Conservation (phyloP, 257 asterid species). For the Jaltomata sinuosa region DNA sequence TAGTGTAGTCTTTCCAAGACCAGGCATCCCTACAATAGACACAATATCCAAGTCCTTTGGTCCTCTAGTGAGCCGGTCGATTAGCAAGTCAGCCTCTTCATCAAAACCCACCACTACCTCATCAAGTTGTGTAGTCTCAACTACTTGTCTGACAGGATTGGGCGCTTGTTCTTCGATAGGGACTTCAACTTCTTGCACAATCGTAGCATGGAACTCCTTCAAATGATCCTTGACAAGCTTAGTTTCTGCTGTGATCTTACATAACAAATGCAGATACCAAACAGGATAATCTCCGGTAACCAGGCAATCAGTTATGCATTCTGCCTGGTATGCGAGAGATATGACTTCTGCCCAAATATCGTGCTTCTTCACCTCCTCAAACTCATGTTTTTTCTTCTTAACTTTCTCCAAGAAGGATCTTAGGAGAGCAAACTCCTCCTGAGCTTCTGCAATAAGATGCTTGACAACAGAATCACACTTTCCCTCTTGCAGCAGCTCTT, state of each 20-base stretch:
- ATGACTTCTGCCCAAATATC: neutral
- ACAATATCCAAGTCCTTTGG: neutral
- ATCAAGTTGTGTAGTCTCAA: neutral
- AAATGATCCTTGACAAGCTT: neutral
- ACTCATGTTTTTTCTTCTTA: neutral
- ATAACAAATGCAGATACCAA: neutral
- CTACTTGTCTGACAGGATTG: neutral
- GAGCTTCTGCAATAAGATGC: neutral
- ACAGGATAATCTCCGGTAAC: neutral
- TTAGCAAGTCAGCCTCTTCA: neutral
- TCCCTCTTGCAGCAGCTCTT: neutral
- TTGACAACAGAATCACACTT: neutral
- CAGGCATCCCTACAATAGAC: slow-evolving; percentile 11
- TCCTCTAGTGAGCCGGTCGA: neutral
- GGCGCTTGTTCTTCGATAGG: neutral
- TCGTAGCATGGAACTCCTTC: neutral
- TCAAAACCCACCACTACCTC: neutral
- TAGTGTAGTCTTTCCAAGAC: slow-evolving; percentile 5
- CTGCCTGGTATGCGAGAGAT: neutral
- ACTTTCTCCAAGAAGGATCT: neutral
- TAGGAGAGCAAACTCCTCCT: neutral
- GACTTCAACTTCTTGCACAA: neutral
- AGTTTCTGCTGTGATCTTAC: neutral
- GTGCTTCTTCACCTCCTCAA: neutral
- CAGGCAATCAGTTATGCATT: neutral